Percentiles rank a stretch among this genome's conserved stretches.
phyloP scores from a whole-genome alignment of 352 stramenopile genomes.

The Hyaloperonospora arabidopsidis region DNA sequence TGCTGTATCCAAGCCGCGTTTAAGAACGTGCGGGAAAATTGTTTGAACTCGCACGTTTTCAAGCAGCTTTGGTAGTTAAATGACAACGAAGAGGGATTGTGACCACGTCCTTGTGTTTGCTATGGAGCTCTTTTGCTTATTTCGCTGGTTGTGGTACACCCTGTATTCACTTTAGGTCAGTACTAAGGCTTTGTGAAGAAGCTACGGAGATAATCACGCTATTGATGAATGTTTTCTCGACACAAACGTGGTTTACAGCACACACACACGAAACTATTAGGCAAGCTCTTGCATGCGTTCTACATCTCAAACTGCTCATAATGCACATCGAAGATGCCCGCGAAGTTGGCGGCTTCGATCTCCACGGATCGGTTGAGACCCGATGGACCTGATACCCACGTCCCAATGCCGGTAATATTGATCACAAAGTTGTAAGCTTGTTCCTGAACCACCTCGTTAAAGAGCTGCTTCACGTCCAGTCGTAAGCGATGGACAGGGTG shows the following conservation, averaged over 20 bases:
- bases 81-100: slow-evolving; percentile 50
- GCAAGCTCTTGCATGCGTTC: slow-evolving; percentile 7
- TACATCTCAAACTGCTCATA: slow-evolving; percentile 88
- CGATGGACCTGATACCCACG: slow-evolving; percentile 80
- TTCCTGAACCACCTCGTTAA: slow-evolving; percentile 76
- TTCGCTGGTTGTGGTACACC: not conserved
- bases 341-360: slow-evolving; percentile 62
- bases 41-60: slow-evolving; percentile 20
- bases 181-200: no score
- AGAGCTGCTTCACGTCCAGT: slow-evolving; percentile 69
- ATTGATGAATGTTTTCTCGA: no score
- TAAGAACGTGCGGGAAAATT: slow-evolving; percentile 47
- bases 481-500: slow-evolving; percentile 61
- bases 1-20: slow-evolving; percentile 99
- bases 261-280: no score
- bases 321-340: slow-evolving; percentile 84
- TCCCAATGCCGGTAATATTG: slow-evolving; percentile 72
- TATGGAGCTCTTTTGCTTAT: slow-evolving; percentile 8
- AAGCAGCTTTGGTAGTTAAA: slow-evolving; percentile 33
- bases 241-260: no score
- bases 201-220: no score
- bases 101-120: slow-evolving; percentile 21
- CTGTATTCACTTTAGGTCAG: not conserved
- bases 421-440: slow-evolving; percentile 80
- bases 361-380: slow-evolving; percentile 71